Evolutionary conservation across 2,329 filamentous ascomycete species (phyloP).

Genomic region (Talaromyces rugulosus): DNA sequence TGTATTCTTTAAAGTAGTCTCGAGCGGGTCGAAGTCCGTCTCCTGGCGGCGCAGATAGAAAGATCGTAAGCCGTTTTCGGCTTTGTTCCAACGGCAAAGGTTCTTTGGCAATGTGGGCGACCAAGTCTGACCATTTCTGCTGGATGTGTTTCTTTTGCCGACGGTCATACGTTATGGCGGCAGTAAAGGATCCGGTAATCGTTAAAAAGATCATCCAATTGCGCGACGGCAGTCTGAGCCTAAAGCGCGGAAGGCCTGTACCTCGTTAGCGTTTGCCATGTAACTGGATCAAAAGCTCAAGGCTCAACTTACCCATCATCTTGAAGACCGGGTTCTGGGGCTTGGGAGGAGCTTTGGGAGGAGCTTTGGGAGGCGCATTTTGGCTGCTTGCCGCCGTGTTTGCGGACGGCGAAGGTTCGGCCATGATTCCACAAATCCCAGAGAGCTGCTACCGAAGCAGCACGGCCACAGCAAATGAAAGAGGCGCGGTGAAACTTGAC

Average conservation of each 20-base stretch:
- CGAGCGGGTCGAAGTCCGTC: conserved; percentile 81
- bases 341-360: conserved; percentile 16
- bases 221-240: conserved; percentile 80
- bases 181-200: conserved; percentile 71
- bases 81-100: conserved; percentile 67
- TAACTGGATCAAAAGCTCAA: neutral
- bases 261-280: conserved; percentile 14
- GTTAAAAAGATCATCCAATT: conserved; percentile 97
- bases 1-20: conserved; percentile 92
- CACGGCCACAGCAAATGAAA: neutral
- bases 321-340: conserved; percentile 19
- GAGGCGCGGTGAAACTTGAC: neutral
- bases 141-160: conserved; percentile 82
- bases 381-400: conserved; percentile 25
- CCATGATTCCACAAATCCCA: conserved; percentile 23
- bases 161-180: conserved; percentile 84
- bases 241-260: conserved; percentile 74
- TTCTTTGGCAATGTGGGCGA: conserved; percentile 78
- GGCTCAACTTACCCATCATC: conserved; percentile 19
- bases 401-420: conserved; percentile 29
- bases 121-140: conserved; percentile 78
- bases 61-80: conserved; percentile 80
- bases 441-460: neutral
- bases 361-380: conserved; percentile 16
- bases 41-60: conserved; percentile 78